Percentiles rank a stretch among this genome's conserved stretches.
phyloP scores from a whole-genome alignment of 2,329 filamentous ascomycete genomes.

The Setomelanomma holmii region DNA sequence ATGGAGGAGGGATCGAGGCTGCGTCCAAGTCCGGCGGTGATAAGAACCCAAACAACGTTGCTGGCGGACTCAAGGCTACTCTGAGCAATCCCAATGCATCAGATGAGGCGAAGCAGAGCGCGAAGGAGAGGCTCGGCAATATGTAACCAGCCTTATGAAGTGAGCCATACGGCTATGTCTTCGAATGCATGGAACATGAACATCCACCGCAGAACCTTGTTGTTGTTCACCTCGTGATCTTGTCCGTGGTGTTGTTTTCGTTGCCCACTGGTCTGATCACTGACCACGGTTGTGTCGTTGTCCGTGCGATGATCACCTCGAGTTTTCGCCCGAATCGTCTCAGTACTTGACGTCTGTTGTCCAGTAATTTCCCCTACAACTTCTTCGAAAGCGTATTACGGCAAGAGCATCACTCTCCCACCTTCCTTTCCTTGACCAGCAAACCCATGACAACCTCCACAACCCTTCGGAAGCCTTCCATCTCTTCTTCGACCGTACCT shows the following conservation, averaged over 20 bases:
- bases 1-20: slow-evolving; percentile 48
- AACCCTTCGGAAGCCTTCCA: slow-evolving; percentile 82
- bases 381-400: too few relatives aligned
- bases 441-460: slow-evolving; percentile 71
- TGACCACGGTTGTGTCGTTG: too few relatives aligned
- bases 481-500: slow-evolving; percentile 88
- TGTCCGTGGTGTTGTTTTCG: too few relatives aligned
- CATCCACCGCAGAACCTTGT: too few relatives aligned
- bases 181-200: too few relatives aligned
- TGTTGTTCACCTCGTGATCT: too few relatives aligned
- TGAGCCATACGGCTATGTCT: too few relatives aligned
- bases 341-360: too few relatives aligned
- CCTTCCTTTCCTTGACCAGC: slow-evolving; percentile 42
- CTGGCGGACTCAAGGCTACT: slow-evolving; percentile 46
- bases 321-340: too few relatives aligned
- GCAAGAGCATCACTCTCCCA: background rate
- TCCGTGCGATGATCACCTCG: too few relatives aligned
- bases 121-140: slow-evolving; percentile 59
- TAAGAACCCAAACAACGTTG: slow-evolving; percentile 64
- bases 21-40: slow-evolving; percentile 28
- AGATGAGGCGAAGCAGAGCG: slow-evolving; percentile 63
- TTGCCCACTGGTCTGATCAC: too few relatives aligned
- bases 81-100: slow-evolving; percentile 64
- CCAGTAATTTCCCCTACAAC: too few relatives aligned
- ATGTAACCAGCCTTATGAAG: slow-evolving; percentile 7